These are phyloP conservation scores for Saccharomycopsis sp. DNA, from an alignment of 805 yeast genomes.

Conservation along the genomic window DNA sequence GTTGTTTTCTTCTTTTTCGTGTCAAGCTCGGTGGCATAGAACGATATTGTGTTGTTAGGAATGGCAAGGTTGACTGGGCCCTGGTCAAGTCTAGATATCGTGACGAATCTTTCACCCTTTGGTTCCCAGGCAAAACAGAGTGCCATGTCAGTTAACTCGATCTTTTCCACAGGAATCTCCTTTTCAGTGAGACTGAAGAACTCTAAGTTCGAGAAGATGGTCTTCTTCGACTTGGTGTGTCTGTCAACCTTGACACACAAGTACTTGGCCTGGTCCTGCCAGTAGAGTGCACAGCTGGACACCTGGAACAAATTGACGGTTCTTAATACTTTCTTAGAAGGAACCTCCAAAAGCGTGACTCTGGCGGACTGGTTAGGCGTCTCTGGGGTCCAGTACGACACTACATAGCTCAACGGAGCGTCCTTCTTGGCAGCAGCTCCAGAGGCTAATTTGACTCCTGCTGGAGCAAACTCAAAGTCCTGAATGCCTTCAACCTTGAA, in stretches of 20 bases:
- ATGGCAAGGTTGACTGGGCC: conserved; percentile 55
- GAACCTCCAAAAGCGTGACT: conserved; percentile 83
- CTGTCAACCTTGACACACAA: conserved; percentile 94
- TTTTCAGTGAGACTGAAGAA: conserved; percentile 82
- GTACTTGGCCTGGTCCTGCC: conserved; percentile 85
- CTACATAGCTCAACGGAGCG: conserved; percentile 54
- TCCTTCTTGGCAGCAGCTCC: conserved; percentile 36
- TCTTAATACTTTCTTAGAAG: conserved; percentile 76
- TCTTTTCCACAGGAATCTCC: conserved; percentile 89
- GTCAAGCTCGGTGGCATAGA: conserved; percentile 74
- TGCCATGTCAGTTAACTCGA: conserved; percentile 87
- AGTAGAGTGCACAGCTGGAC: conserved; percentile 78
- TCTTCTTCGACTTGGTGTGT: conserved; percentile 92
- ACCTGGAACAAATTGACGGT: conserved; percentile 94
- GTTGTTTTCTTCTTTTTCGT: conserved; percentile 44
- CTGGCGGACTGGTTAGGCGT: conserved; percentile 87
- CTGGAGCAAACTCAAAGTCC: conserved; percentile 95
- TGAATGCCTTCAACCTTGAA: conserved; percentile 76
- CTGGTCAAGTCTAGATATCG: conserved; percentile 58
- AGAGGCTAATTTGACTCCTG: conserved; percentile 62
- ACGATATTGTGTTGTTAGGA: conserved; percentile 58
- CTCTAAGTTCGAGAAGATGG: conserved; percentile 84
- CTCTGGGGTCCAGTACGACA: conserved; percentile 98
- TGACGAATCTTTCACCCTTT: conserved; percentile 75
- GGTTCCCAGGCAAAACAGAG: conserved; percentile 96